Base-by-base conservation (phyloP, 2,329 filamentous ascomycete species). In the Pseudocercospora vitis region DNA sequence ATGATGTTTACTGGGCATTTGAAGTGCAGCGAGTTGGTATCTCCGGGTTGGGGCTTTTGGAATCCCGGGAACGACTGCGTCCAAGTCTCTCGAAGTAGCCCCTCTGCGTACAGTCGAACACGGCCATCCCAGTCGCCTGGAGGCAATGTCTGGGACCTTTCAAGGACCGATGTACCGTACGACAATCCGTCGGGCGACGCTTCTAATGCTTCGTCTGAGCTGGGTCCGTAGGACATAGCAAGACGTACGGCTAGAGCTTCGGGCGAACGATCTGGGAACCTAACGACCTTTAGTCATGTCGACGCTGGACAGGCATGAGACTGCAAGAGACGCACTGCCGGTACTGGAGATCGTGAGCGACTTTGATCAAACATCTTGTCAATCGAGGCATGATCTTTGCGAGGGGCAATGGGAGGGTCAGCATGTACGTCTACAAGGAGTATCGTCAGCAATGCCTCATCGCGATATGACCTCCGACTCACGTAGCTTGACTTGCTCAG, bases 31-130 rank as follows among this genome's bases (percentile, higher is more conserved):
- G 52, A 11, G 18, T 33, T 35, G 16, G 49, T 19, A 18, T 37
- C 26, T 11, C 26, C 24, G 7, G 44, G 32, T 3, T 53, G 52
- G 6, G n/a, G 7, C 26, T 46, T 26, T n/a, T n/a, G 7, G 8
- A 7, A 73, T 5, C 74, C 71, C 24, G 23, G 24, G 19, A 79
- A 64, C 1, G 76, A 77, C 60, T 81, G 81, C 28, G 71, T 68
- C 81, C 81, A 84, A 9, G 64, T 66, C 0, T 66, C 66, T 2
- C 65, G 55, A 16, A 73, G 67, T 0, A 80, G 69, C 2, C 75
- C 74, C 37, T 84, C 74, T 26, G 79, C 76, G 66, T 84, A 84
- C 50, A 82, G 76, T 9, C 72, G 68, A 19, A 79, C 75, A 62
- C 78, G 78, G 56, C 81, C 73, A 9, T 72, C 67, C 70, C 80